phyloP scores from a whole-genome alignment of 1,139 yeast genomes.

The Starmera stellimalicola region DNA sequence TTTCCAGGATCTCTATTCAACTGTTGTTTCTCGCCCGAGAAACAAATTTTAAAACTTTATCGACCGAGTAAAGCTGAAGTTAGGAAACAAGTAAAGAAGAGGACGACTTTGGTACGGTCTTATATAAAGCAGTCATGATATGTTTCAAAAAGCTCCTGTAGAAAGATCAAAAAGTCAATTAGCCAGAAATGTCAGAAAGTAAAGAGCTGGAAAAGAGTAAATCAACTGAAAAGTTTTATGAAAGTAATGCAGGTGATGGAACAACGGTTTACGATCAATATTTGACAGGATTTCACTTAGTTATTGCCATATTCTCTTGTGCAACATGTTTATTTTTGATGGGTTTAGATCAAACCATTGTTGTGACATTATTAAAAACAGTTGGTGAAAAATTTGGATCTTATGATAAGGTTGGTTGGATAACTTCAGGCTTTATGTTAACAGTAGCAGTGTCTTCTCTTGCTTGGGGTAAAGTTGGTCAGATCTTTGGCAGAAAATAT shows the following conservation, averaged over 20 bases:
- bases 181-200: background rate
- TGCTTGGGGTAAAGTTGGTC: slow-evolving; percentile 52
- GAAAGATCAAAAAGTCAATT: background rate
- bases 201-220: background rate
- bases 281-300: slow-evolving; percentile 33
- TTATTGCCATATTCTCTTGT: slow-evolving; percentile 35
- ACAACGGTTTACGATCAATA: slow-evolving; percentile 40
- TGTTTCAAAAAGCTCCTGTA: no score
- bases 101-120: no score
- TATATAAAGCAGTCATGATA: no score
- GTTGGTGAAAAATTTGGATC: slow-evolving; percentile 46
- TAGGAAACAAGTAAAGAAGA: no score
- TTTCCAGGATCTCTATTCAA: no score
- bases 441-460: slow-evolving; percentile 52
- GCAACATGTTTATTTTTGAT: slow-evolving; percentile 45
- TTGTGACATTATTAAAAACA: slow-evolving; percentile 44
- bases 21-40: no score
- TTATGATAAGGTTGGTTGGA: slow-evolving; percentile 52
- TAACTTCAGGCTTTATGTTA: slow-evolving; percentile 48
- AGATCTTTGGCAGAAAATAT: slow-evolving; percentile 52
- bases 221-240: slow-evolving; percentile 7
- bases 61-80: no score
- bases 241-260: slow-evolving; percentile 48
- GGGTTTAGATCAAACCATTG: slow-evolving; percentile 64
- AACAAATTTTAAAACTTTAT: no score